Evolutionary conservation across 208 protist genomes (phyloP), one percentile per base, ranked within the genome.

Genomic region (Wallacemonas rigidus): DNA sequence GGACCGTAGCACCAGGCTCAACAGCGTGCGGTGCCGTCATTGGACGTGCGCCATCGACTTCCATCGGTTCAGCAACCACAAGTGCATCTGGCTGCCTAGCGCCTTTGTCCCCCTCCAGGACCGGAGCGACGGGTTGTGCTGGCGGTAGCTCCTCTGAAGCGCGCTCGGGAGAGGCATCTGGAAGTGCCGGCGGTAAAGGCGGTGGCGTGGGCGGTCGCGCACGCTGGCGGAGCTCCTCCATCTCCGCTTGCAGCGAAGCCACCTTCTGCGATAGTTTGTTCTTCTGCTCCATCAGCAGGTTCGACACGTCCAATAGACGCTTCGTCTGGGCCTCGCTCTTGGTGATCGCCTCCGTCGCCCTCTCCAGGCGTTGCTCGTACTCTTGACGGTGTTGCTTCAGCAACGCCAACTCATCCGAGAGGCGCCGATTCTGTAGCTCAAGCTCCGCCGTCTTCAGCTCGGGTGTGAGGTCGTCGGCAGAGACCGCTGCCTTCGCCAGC

Each of bases 241-340:
- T 14, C 67, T 82, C 67, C 7, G 53, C 61, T 38, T 72, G 71
- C 41, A 82, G 50, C 15, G 41, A 26, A 15, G 69, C 70, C 44
- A 79, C 81, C 53, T 88, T 81, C 1, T 55, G 3, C 12, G 64
- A 65, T 35, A 87, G 64, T 9, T 44, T 8, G 7, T 56, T 76
- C 48, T 85, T 74, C 60, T 84, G 76, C 74, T 80, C 82, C 41
- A 87, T 60, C 11, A 87, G 39, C 3, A 48, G 69, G 62, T 82
- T 85, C 11, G 77, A 77, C 43, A 87, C 75, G 40, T 62, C 57
- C 8, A 88, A 58, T 5, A 86, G 70, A 11, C 83, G 80, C 60
- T 80, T 71, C n/a, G 83, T 82, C 3, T 69, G 45, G 17, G 61
- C 64, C 57, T 77, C 74, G 54, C 64, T 64, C 35, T 86, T 75